phyloP scores from a whole-genome alignment of 768 basidiomycete genomes.

The Boletus reticulatus region DNA sequence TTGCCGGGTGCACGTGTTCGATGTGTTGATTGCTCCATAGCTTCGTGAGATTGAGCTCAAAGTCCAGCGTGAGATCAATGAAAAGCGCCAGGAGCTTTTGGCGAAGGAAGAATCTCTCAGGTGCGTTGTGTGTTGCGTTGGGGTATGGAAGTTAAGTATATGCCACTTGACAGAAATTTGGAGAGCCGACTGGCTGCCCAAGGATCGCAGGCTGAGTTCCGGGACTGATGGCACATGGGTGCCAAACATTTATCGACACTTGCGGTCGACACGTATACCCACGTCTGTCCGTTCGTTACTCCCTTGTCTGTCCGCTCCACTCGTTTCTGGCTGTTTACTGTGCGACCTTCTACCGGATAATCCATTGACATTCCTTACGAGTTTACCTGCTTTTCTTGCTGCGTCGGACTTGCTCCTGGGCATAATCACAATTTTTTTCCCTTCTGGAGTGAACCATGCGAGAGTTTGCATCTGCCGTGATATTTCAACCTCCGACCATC shows the following conservation, averaged over 20 bases:
- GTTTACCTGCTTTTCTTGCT: slow-evolving; percentile 31
- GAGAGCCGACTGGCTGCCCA: slow-evolving; percentile 90
- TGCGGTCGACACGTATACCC: slow-evolving; percentile 34
- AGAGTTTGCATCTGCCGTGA: slow-evolving; percentile 2
- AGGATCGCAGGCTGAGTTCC: slow-evolving; percentile 79
- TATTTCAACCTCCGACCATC: slow-evolving; percentile 31
- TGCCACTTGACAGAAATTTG: slow-evolving; percentile 56
- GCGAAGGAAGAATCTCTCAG: slow-evolving; percentile 95
- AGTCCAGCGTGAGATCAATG: slow-evolving; percentile 96
- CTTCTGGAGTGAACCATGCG: slow-evolving; percentile 1
- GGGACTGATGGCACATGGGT: slow-evolving; percentile 45
- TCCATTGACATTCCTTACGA: slow-evolving; percentile 36
- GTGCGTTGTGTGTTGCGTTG: slow-evolving; percentile 37
- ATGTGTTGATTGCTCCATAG: slow-evolving; percentile 36
- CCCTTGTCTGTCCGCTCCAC: slow-evolving; percentile 34
- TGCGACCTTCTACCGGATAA: slow-evolving; percentile 36
- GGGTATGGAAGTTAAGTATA: not conserved
- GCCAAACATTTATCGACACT: slow-evolving; percentile 20
- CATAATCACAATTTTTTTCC: slow-evolving; percentile 23
- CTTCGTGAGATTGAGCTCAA: slow-evolving; percentile 97
- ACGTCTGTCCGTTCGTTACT: slow-evolving; percentile 33
- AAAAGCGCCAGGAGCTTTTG: slow-evolving; percentile 93
- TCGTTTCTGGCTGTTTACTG: slow-evolving; percentile 34
- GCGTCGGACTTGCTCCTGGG: slow-evolving; percentile 16
- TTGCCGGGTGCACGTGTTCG: not conserved